phyloP scores from a whole-genome alignment of 306 rosid genomes.

The Prosopis cineraria region DNA sequence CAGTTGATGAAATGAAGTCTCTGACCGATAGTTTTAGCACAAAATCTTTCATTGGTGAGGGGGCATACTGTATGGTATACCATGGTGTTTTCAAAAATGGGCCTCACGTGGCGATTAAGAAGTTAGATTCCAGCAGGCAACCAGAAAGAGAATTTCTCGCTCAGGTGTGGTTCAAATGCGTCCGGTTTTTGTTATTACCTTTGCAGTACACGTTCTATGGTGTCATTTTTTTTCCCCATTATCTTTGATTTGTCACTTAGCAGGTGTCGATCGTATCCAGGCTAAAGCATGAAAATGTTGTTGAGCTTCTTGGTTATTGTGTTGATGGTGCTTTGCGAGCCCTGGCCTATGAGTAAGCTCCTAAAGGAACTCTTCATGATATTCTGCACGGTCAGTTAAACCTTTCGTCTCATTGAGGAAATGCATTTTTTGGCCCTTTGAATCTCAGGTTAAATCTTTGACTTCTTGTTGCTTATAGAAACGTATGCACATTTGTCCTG shows the following conservation, averaged over 20 bases:
- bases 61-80: constrained; percentile 57
- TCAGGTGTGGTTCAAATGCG: constrained; percentile 38
- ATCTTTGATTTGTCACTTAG: neutral
- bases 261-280: constrained; percentile 63
- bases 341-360: constrained; percentile 58
- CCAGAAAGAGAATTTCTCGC: constrained; percentile 54
- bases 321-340: constrained; percentile 50
- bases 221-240: neutral
- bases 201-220: neutral
- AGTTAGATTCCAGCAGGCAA: constrained; percentile 54
- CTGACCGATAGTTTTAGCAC: constrained; percentile 52
- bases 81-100: constrained; percentile 46
- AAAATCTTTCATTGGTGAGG: constrained; percentile 55
- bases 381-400: constrained; percentile 47
- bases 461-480: neutral
- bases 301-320: constrained; percentile 59
- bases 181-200: neutral
- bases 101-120: constrained; percentile 49
- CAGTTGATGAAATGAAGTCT: constrained; percentile 52
- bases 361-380: constrained; percentile 60
- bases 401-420: neutral
- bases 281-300: constrained; percentile 51
- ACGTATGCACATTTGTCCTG: neutral
- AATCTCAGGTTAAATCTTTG: neutral
- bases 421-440: neutral